Evolutionary conservation across 768 basidiomycete species (phyloP).

Genomic region (Calocybe cyanea): DNA sequence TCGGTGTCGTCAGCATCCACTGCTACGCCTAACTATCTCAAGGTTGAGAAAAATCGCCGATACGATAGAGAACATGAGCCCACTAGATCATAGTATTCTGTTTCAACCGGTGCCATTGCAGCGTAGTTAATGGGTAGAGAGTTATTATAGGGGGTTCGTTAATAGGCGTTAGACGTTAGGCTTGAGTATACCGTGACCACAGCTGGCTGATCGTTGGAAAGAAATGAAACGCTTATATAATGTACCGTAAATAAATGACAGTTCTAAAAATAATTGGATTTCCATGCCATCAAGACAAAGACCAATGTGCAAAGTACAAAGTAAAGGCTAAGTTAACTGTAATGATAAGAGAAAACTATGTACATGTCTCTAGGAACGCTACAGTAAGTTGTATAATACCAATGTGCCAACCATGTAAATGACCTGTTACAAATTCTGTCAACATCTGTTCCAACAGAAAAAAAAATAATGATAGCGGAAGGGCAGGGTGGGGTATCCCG

Average conservation of each 20-base stretch:
- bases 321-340: no score
- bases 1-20: conserved; percentile 74
- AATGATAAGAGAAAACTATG: not conserved
- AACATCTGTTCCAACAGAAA: no score
- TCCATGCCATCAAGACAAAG: no score
- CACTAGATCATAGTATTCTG: conserved; percentile 85
- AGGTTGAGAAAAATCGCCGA: not conserved
- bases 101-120: conserved; percentile 82
- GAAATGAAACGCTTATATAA: conserved; percentile 10
- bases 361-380: not conserved
- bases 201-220: no score
- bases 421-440: no score
- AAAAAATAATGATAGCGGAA: conserved; percentile 15
- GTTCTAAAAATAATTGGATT: no score
- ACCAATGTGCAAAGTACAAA: no score
- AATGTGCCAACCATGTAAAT: conserved; percentile 1
- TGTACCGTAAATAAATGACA: no score
- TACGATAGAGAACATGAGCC: conserved; percentile 18
- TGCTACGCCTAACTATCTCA: conserved; percentile 59
- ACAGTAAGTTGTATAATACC: conserved; percentile 6
- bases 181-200: not conserved
- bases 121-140: conserved; percentile 5
- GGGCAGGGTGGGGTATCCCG: conserved; percentile 13
- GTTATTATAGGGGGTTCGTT: conserved; percentile 16
- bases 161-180: conserved; percentile 6